These are phyloP conservation scores for Eleusine indica DNA, from an alignment of 176 grass and related monocot genomes.

Conservation along the genomic window DNA sequence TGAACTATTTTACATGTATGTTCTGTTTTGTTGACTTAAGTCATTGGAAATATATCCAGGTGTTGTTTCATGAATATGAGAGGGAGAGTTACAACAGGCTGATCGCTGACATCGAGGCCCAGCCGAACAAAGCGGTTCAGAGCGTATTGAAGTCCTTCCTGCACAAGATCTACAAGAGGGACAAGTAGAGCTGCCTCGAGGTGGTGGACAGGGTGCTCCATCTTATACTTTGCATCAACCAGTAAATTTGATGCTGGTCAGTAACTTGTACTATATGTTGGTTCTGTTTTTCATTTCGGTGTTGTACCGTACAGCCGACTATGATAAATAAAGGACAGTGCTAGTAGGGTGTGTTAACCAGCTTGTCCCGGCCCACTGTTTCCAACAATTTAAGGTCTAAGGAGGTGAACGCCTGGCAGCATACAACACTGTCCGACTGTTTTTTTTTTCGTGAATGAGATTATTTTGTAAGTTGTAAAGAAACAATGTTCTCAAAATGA, in stretches of 20 bases:
- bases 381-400: background rate
- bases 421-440: background rate
- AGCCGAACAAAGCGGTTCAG: slow-evolving; percentile 78
- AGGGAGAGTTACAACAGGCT: slow-evolving; percentile 66
- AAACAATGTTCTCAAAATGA: background rate
- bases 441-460: background rate
- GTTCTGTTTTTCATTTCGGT: slow-evolving; percentile 14
- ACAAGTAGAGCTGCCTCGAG: slow-evolving; percentile 53
- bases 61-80: slow-evolving; percentile 70
- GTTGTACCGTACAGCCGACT: background rate
- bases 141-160: slow-evolving; percentile 86
- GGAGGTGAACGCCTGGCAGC: background rate
- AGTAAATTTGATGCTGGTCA: slow-evolving; percentile 6
- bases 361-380: background rate
- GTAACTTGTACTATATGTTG: slow-evolving; percentile 7
- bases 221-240: background rate
- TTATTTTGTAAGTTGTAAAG: background rate
- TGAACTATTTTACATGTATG: background rate
- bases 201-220: slow-evolving; percentile 33
- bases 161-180: slow-evolving; percentile 92
- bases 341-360: background rate
- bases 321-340: slow-evolving; percentile 24
- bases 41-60: slow-evolving; percentile 37
- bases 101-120: slow-evolving; percentile 76
- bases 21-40: slow-evolving; percentile 20